Evolutionary conservation across 1,139 yeast genomes (phyloP).

Genomic region (Saccharomyces hybrid): DNA sequence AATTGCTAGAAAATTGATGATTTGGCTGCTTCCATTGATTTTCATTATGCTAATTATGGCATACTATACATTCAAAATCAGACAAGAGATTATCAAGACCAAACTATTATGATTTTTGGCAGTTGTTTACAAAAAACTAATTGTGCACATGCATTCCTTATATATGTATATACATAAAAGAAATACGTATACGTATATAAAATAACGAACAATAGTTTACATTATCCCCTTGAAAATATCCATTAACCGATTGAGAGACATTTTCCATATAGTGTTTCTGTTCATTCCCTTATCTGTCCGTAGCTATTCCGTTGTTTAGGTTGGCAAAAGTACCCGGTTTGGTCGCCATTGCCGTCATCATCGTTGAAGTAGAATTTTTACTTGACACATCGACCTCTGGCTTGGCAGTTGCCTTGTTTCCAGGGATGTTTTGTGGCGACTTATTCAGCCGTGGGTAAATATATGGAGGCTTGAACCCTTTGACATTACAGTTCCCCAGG

Average conservation of each 20-base stretch:
- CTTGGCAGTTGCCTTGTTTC: background rate
- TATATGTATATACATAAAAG: background rate
- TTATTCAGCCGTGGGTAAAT: conserved; percentile 7
- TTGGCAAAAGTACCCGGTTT: background rate
- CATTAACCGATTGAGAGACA: background rate
- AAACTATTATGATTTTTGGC: conserved; percentile 27
- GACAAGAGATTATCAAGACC: conserved; percentile 36
- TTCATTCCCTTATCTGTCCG: background rate
- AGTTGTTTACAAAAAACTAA: background rate
- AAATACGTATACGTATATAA: background rate
- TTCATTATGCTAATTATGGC: conserved; percentile 32
- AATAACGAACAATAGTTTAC: conserved; percentile 1
- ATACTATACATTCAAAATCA: conserved; percentile 35
- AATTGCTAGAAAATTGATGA: conserved; percentile 30
- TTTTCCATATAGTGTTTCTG: too few species aligned
- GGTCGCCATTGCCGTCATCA: background rate
- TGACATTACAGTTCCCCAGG: conserved; percentile 38
- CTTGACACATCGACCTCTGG: background rate
- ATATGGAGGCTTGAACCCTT: conserved; percentile 39
- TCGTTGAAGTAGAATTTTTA: background rate
- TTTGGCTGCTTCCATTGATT: conserved; percentile 34
- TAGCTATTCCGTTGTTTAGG: background rate
- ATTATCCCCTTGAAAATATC: background rate
- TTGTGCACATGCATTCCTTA: background rate
- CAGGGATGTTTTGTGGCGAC: background rate